A percentile compares a stretch with the other conserved stretches of the same genome.
Evolutionary conservation across 768 basidiomycete species (phyloP).

Genomic region (Pulveroboletus frians): DNA sequence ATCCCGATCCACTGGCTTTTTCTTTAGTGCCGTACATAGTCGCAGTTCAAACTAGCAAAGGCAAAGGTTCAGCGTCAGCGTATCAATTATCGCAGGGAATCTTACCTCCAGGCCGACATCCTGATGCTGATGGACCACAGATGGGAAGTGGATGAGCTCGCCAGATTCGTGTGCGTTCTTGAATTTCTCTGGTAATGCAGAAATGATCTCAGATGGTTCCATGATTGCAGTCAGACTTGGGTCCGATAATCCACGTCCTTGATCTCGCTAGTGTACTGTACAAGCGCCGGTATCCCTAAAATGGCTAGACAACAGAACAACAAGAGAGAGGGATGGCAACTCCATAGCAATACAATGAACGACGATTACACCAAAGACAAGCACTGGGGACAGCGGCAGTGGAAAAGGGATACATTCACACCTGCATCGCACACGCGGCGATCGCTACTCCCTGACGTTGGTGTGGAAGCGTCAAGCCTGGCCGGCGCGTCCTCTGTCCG

Average conservation of each 20-base stretch:
- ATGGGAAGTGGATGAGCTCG: constrained; percentile 77
- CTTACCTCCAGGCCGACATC: constrained; percentile 65
- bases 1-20: constrained; percentile 59
- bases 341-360: neutral
- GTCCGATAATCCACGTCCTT: no score
- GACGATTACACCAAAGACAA: neutral
- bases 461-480: constrained; percentile 40
- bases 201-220: constrained; percentile 46
- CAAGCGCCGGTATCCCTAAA: no score
- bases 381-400: neutral
- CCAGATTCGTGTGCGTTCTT: constrained; percentile 56
- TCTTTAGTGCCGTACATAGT: constrained; percentile 77
- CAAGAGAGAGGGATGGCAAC: neutral
- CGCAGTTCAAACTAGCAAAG: constrained; percentile 73
- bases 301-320: no score
- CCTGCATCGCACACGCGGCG: neutral
- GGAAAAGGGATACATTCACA: neutral
- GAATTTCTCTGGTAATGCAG: constrained; percentile 49
- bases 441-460: neutral
- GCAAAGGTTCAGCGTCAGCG: neutral
- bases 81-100: neutral
- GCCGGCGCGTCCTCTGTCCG: constrained; percentile 54
- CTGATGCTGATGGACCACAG: constrained; percentile 52
- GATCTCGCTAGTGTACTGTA: no score
- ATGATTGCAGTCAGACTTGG: neutral